These are phyloP conservation scores for Petrea volubilis DNA, from an alignment of 257 asterid species.

Conservation along the genomic window DNA sequence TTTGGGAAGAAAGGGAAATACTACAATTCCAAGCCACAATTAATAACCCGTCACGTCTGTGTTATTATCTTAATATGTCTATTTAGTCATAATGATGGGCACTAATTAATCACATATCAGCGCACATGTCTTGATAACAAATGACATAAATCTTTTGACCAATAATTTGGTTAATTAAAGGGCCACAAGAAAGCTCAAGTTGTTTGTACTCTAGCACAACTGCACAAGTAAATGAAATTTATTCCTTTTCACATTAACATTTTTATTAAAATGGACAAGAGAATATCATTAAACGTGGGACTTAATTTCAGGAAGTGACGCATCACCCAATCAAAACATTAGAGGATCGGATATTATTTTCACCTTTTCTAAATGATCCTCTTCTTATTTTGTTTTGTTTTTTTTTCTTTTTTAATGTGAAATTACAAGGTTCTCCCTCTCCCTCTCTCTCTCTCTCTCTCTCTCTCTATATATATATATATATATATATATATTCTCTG, in stretches of 20 bases:
- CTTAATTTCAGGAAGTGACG: not conserved
- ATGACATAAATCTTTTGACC: no score
- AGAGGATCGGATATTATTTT: not conserved
- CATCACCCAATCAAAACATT: not conserved
- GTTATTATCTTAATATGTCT: no score
- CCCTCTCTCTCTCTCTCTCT: no score
- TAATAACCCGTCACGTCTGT: no score
- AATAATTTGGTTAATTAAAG: conserved; percentile 14
- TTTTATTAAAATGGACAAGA: not conserved
- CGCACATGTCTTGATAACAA: no score
- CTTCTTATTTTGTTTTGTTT: not conserved
- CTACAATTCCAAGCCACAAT: no score
- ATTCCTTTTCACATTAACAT: not conserved
- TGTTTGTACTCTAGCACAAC: not conserved
- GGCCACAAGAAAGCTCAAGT: not conserved
- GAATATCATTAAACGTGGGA: not conserved
- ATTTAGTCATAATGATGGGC: no score
- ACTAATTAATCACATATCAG: no score
- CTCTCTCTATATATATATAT: no score
- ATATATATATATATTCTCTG: no score
- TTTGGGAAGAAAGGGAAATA: no score
- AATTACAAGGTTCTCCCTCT: not conserved
- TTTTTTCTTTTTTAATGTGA: not conserved
- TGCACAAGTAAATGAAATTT: not conserved
- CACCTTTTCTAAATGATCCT: no score